These are phyloP conservation scores for Pseudogymnoascus sp. DNA, from an alignment of 2,329 filamentous ascomycete genomes.

Conservation along the genomic window DNA sequence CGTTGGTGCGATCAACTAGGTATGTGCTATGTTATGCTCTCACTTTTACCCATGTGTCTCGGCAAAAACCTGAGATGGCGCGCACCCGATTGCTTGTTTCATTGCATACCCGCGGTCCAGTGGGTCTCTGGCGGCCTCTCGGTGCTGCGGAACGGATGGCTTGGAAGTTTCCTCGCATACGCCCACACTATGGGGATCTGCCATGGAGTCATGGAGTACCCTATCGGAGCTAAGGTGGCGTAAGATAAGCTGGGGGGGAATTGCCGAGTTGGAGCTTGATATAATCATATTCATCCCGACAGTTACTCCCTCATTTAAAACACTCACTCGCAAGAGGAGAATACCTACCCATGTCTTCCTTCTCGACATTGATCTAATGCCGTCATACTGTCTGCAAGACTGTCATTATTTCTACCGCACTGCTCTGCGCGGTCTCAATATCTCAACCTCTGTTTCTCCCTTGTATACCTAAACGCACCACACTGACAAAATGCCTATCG, in stretches of 20 bases:
- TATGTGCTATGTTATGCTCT: not conserved
- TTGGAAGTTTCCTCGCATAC: slow-evolving; percentile 1
- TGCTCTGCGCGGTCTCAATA: slow-evolving; percentile 75
- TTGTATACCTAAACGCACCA: slow-evolving; percentile 54
- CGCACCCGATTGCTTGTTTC: not conserved
- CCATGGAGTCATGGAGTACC: not conserved
- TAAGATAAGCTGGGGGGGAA: not conserved
- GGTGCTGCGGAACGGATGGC: not conserved
- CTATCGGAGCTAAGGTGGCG: not conserved
- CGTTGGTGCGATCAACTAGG: not conserved
- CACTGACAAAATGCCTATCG: slow-evolving; percentile 50
- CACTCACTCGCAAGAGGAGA: not conserved
- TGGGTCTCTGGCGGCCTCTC: not conserved
- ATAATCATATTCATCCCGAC: not conserved
- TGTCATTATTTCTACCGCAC: slow-evolving; percentile 92
- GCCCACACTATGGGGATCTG: not conserved
- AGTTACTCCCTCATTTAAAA: not conserved
- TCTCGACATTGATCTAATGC: slow-evolving; percentile 44
- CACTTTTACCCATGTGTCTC: not conserved
- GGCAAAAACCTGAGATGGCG: not conserved
- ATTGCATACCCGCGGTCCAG: not conserved
- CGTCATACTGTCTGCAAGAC: slow-evolving; percentile 72
- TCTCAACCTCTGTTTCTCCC: slow-evolving; percentile 70
- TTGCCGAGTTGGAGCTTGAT: not conserved
- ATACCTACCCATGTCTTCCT: not conserved